Conservation (phyloP, 2,329 filamentous ascomycete species). For the Trichoderma cornu-damae region DNA sequence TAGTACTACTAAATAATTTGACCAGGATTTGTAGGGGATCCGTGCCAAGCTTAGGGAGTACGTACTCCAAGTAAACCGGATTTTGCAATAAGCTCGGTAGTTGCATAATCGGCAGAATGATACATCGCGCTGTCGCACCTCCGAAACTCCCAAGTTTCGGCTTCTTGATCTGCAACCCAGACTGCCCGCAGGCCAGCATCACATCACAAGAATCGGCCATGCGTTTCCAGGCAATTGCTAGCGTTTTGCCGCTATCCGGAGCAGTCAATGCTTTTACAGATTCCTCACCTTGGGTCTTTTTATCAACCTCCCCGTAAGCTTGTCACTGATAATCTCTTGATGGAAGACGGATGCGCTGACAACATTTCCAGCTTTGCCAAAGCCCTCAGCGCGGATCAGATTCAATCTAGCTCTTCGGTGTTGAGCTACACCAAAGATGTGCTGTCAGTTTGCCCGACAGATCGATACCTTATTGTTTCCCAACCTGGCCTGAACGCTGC, state of each 20-base stretch:
- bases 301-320: constrained; percentile 76
- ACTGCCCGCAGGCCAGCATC: constrained; percentile 4
- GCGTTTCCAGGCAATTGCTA: constrained; percentile 32
- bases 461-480: constrained; percentile 70
- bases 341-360: constrained; percentile 11
- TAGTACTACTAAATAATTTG: not conserved
- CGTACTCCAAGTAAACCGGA: constrained; percentile 8
- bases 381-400: constrained; percentile 35
- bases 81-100: constrained; percentile 9
- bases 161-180: constrained; percentile 4
- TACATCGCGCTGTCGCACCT: constrained; percentile 13
- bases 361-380: constrained; percentile 31
- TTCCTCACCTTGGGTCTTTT: constrained; percentile 82
- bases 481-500: constrained; percentile 68
- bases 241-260: constrained; percentile 51
- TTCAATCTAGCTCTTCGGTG: constrained; percentile 46
- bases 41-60: not conserved
- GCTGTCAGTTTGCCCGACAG: constrained; percentile 64
- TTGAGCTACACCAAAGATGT: constrained; percentile 42
- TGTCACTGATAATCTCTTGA: not conserved
- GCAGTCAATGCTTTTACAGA: constrained; percentile 70
- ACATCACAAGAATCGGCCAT: constrained; percentile 14
- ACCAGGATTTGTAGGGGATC: not conserved
- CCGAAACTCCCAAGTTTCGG: constrained; percentile 5
- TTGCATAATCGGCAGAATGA: constrained; percentile 9